These are phyloP conservation scores for Pythium aquatile DNA, from an alignment of 352 stramenopile genomes.

Conservation along the genomic window DNA sequence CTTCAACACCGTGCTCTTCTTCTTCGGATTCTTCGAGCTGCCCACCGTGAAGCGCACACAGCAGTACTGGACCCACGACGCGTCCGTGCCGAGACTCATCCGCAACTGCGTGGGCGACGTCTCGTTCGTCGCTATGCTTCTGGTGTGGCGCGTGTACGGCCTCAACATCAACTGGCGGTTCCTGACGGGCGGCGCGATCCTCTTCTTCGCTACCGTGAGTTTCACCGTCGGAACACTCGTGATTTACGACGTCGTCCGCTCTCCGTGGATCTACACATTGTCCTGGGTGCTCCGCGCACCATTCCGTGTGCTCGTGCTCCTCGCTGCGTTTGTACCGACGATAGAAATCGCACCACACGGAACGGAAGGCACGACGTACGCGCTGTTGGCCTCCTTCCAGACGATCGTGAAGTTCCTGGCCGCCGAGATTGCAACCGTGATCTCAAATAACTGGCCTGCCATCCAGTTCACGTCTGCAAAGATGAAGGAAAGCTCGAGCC, in stretches of 20 bases:
- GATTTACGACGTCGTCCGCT: constrained; percentile 22
- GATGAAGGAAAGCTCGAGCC: neutral
- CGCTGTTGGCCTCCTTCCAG: constrained; percentile 36
- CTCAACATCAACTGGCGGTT: constrained; percentile 30
- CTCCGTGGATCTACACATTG: constrained; percentile 30
- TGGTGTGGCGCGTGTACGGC: constrained; percentile 27
- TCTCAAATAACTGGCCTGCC: constrained; percentile 7
- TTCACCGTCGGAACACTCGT: constrained; percentile 26
- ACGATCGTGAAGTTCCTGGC: constrained; percentile 35
- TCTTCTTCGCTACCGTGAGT: constrained; percentile 20
- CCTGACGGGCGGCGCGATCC: constrained; percentile 17
- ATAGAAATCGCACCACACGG: constrained; percentile 46
- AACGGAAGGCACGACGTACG: constrained; percentile 44
- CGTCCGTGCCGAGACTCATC: constrained; percentile 5
- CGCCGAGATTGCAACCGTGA: constrained; percentile 21
- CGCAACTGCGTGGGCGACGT: constrained; percentile 28
- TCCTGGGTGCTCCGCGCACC: constrained; percentile 21
- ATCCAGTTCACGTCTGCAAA: constrained; percentile 17
- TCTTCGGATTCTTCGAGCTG: constrained; percentile 39
- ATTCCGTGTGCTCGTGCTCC: constrained; percentile 30
- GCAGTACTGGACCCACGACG: constrained; percentile 28
- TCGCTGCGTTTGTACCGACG: constrained; percentile 38
- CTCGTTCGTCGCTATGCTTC: constrained; percentile 23
- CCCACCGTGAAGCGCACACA: constrained; percentile 22
- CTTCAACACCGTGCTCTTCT: constrained; percentile 44